A percentile compares a stretch with the other conserved stretches of the same genome.
These are phyloP conservation scores for Pezicula rhizophila DNA, from an alignment of 2,329 filamentous ascomycete species.

Conservation along the genomic window DNA sequence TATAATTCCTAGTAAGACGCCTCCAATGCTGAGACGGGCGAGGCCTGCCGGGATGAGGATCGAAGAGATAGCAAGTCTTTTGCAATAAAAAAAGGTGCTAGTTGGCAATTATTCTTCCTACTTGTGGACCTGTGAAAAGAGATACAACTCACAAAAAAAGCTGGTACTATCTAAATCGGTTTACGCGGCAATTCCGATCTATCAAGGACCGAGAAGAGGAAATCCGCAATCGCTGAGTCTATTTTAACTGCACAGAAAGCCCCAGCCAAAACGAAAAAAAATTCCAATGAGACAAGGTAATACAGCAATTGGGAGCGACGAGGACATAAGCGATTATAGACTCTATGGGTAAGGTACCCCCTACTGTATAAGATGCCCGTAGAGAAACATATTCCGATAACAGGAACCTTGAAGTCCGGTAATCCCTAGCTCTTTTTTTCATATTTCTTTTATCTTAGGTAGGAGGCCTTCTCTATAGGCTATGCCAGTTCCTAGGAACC, in stretches of 20 bases:
- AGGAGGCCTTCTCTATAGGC: too few relatives aligned
- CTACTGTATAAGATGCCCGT: too few relatives aligned
- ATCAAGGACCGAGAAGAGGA: not conserved
- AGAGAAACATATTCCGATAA: too few relatives aligned
- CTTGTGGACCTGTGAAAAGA: not conserved
- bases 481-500: too few relatives aligned
- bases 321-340: not conserved
- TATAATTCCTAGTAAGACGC: not conserved
- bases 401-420: too few relatives aligned
- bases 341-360: not conserved
- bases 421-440: too few relatives aligned
- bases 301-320: not conserved
- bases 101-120: not conserved
- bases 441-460: too few relatives aligned
- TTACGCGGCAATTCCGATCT: not conserved
- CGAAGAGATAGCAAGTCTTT: not conserved
- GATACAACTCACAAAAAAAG: not conserved
- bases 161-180: not conserved
- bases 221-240: not conserved
- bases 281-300: not conserved
- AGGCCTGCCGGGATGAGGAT: not conserved
- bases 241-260: not conserved
- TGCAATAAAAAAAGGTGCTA: not conserved
- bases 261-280: not conserved
- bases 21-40: not conserved